Evolutionary conservation across 2,329 filamentous ascomycete genomes (phyloP), one percentile per base, ranked within the genome.

Genomic region (Neofusicoccum parvum): DNA sequence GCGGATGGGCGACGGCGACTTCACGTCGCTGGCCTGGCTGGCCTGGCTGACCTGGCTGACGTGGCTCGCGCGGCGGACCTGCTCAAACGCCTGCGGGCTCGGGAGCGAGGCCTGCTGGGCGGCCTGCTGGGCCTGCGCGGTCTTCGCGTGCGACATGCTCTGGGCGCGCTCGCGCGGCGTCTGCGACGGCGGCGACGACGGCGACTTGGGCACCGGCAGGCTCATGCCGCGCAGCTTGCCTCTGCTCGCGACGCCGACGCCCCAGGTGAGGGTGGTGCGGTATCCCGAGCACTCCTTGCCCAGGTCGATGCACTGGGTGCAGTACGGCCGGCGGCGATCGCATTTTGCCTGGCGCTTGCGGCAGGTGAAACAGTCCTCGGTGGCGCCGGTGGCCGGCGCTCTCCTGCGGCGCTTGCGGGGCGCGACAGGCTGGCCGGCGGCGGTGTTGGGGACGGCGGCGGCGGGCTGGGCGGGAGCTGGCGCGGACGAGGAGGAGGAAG

Each of bases 231-330:
- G 88, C 69, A 98, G 88, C 83, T 98, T 98, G 75, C 94, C 94
- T 73, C 94, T 89, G 80, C 94, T 97, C 65, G 94, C 94, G 66
- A 98, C 94, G 60, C 94, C 94, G 54, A 97, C 92, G 48, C 93
- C 93, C 94, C 94, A 98, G 53, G 94, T 98, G 79, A 98, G 85
- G 72, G 94, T 94, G 15, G 94, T 98, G 81, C 96, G 96, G 84
- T 98, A 98, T 67, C 94, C 94, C 34, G 92, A 93, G 81, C 94
- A 98, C 75, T 96, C 93, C 76, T 92, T 93, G 69, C 93, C 94
- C 69, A 92, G 86, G 72, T 97, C 92, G 68, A 98, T 86, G 78
- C 94, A 99, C 80, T 93, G 94, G 50, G 93, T 93, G 81, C 95
- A 98, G 80, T 97, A 98, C 9, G 94, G 94, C 72, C 94, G 87